Evolutionary conservation across 371 early-diverging fungal species (phyloP), one percentile per base, ranked within the genome.

Genomic region (Mortierella sp.): DNA sequence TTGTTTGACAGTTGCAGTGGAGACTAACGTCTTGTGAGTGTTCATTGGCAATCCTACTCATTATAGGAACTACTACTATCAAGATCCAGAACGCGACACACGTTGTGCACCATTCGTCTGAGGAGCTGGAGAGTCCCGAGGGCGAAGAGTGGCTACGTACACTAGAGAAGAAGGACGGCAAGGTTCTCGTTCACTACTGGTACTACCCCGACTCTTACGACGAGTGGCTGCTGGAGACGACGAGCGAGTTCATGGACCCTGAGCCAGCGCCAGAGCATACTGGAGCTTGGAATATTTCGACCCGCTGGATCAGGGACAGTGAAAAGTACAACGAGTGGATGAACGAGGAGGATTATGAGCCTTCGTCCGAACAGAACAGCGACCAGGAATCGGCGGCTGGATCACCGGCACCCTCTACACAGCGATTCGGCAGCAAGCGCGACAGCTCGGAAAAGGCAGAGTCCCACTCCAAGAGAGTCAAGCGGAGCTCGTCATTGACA

Each of bases 151-250:
- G 93, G 93, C 92, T 93, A 77, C 90, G 96, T 26, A 93, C 94
- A 47, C 79, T 96, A 55, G 94, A 93, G 69, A 93, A 92, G 79
- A 88, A 88, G 66, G 91, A 90, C 50, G 89, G 88, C 31, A 88
- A 87, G 61, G 95, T 92, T 16, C 86, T 94, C 8, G 91, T 96
- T 2, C 96, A 96, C 79, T 96, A 94, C 92, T 94, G 95, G 93
- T 95, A 94, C 80, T 92, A 93, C 69, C 96, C 96, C 13, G 95
- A 95, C 79, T 95, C 96, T 9, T 92, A 92, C 78, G 96, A 96
- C 70, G 90, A 89, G 43, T 96, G 96, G 96, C 76, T 95, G 22
- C 83, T 90, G 2, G 93, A 94, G 52, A 90, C 90, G 7, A 91
- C 93, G 19, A 81, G 82, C 66, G 94, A 91, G 78, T 79, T 86